Percentiles rank a stretch among this genome's conserved stretches.
These are phyloP conservation scores for Ophiorrhiza pumila DNA, from an alignment of 257 asterid genomes.

Conservation along the genomic window DNA sequence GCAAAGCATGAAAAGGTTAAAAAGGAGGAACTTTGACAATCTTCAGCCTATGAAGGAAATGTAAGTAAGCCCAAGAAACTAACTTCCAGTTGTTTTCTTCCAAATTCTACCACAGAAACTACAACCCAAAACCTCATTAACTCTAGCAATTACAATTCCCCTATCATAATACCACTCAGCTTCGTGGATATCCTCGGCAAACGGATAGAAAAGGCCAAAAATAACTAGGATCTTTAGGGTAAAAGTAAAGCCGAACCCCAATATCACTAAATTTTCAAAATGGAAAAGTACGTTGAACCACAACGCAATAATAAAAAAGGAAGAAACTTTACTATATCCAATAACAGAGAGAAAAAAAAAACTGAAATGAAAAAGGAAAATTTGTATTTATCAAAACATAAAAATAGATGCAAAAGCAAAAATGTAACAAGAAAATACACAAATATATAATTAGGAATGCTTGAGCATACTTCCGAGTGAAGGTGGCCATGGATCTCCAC, in stretches of 20 bases:
- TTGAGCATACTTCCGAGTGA: constrained; percentile 70
- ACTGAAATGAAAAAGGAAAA: neutral
- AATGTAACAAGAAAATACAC: neutral
- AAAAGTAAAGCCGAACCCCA: neutral
- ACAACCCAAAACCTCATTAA: neutral
- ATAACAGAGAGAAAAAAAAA: neutral
- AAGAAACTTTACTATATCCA: neutral
- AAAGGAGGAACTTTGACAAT: neutral
- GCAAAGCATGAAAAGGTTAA: constrained; percentile 6
- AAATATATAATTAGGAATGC: neutral
- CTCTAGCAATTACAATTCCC: neutral
- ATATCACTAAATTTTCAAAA: neutral
- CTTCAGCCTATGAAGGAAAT: neutral
- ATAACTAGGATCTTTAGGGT: neutral
- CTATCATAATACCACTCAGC: neutral
- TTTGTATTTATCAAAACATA: neutral
- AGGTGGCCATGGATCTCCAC: constrained; percentile 99
- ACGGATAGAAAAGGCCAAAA: neutral
- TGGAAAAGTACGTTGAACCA: neutral
- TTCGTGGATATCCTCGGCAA: neutral
- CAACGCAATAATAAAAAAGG: neutral
- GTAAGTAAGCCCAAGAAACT: neutral
- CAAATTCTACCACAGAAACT: neutral
- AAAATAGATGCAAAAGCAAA: neutral
- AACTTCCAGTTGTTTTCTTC: neutral